phyloP scores from a whole-genome alignment of 73 alveolate genomes.

The Tetrahymena elliotti region DNA sequence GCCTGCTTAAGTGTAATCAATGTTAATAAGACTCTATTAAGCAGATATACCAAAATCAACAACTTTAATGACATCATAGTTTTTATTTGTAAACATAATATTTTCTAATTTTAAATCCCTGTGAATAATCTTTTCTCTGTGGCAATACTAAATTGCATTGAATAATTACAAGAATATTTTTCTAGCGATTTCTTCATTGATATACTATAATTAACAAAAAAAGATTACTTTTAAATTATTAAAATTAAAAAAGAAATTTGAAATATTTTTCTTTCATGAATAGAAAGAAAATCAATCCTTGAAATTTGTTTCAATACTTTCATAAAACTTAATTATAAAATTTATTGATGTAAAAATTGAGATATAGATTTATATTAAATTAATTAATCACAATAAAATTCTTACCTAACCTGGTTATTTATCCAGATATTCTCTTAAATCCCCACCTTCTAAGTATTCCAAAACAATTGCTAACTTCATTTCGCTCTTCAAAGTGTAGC shows the following conservation, averaged over 20 bases:
- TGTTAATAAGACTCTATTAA: not conserved
- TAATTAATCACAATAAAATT: not conserved
- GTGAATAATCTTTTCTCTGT: slow-evolving; percentile 13
- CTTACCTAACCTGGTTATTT: slow-evolving; percentile 23
- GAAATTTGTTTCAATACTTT: no score
- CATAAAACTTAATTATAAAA: not conserved
- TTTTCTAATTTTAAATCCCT: slow-evolving; percentile 34
- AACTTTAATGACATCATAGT: slow-evolving; percentile 26
- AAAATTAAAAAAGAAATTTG: no score
- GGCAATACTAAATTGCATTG: slow-evolving; percentile 33
- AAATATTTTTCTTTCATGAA: not conserved
- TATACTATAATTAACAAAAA: not conserved
- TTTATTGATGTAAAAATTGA: not conserved
- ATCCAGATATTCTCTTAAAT: slow-evolving; percentile 31
- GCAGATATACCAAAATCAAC: slow-evolving; percentile 7
- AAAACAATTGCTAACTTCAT: slow-evolving; percentile 29
- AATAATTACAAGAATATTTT: slow-evolving; percentile 10
- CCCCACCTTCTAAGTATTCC: slow-evolving; percentile 65
- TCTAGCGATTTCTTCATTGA: slow-evolving; percentile 44
- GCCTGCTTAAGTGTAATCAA: slow-evolving; percentile 6
- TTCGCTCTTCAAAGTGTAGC: slow-evolving; percentile 28
- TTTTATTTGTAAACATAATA: slow-evolving; percentile 3
- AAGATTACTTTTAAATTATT: not conserved
- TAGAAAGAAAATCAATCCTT: no score
- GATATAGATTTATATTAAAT: not conserved